Percentiles rank a stretch among this genome's conserved stretches.
These are phyloP conservation scores for Xylaria scruposa DNA, from an alignment of 495 filamentous ascomycete species.

Conservation along the genomic window DNA sequence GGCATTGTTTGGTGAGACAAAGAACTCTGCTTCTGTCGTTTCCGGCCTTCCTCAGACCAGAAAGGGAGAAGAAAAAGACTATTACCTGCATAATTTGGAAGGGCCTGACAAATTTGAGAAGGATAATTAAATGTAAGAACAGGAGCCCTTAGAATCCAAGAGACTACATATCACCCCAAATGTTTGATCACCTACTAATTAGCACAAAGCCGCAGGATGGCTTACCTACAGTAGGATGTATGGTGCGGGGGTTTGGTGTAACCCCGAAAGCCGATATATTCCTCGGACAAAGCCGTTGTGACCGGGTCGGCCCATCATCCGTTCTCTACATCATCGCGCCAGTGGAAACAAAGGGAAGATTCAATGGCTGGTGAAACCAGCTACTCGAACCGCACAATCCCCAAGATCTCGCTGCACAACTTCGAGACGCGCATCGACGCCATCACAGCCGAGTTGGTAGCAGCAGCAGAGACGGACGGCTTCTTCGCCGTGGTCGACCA, in stretches of 20 bases:
- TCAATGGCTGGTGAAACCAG: constrained; percentile 39
- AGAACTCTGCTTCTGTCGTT: background rate
- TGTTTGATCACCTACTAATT: background rate
- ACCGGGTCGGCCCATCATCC: background rate
- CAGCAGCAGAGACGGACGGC: constrained; percentile 66
- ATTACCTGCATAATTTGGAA: background rate
- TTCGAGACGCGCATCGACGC: constrained; percentile 60
- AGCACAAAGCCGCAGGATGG: background rate
- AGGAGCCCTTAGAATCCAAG: background rate
- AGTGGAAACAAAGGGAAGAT: background rate
- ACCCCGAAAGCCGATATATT: background rate
- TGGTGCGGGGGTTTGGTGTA: constrained; percentile 1
- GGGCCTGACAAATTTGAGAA: background rate
- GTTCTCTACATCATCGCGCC: background rate
- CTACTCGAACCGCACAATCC: constrained; percentile 58
- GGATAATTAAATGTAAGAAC: background rate
- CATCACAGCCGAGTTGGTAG: constrained; percentile 60
- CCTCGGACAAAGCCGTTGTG: background rate
- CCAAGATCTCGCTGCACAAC: constrained; percentile 63
- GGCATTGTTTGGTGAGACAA: background rate
- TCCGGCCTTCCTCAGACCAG: background rate
- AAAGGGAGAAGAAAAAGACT: background rate
- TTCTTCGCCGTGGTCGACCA: constrained; percentile 69
- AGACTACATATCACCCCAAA: background rate
- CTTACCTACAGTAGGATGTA: background rate